Evolutionary conservation across 257 asterid species (phyloP).

Genomic region (Solanum sparsipilum): DNA sequence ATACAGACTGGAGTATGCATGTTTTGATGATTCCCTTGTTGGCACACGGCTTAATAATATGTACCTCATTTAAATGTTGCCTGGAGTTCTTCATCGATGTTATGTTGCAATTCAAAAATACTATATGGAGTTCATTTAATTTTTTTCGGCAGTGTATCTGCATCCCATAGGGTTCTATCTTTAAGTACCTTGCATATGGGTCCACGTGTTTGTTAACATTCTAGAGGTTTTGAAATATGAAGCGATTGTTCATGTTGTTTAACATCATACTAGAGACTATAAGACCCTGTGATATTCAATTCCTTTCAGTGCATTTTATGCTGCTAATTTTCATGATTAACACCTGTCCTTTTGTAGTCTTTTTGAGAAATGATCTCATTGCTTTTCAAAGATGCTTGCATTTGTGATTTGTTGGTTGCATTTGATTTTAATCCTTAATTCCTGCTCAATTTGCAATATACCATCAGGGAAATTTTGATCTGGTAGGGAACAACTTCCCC

Average conservation of each 20-base stretch:
- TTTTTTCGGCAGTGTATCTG: background rate
- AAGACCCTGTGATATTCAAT: background rate
- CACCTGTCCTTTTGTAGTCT: background rate
- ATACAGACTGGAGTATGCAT: background rate
- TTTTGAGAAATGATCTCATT: background rate
- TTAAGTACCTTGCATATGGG: background rate
- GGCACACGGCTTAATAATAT: background rate
- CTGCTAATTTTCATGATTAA: background rate
- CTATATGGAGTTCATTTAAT: background rate
- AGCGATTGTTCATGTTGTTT: background rate
- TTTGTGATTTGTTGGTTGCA: background rate
- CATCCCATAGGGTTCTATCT: background rate
- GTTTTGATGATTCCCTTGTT: background rate
- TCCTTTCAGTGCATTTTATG: background rate
- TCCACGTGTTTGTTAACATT: background rate
- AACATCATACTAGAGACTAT: background rate
- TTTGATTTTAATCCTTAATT: background rate
- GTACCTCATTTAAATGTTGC: background rate
- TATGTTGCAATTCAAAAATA: background rate
- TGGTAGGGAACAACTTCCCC: conserved; percentile 32
- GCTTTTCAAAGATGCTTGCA: background rate
- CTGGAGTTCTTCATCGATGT: background rate
- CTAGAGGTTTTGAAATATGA: background rate
- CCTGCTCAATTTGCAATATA: background rate
- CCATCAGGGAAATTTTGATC: conserved; percentile 28